Conservation (phyloP, 495 filamentous ascomycete genomes). For the Lasiosphaeria miniovina region DNA sequence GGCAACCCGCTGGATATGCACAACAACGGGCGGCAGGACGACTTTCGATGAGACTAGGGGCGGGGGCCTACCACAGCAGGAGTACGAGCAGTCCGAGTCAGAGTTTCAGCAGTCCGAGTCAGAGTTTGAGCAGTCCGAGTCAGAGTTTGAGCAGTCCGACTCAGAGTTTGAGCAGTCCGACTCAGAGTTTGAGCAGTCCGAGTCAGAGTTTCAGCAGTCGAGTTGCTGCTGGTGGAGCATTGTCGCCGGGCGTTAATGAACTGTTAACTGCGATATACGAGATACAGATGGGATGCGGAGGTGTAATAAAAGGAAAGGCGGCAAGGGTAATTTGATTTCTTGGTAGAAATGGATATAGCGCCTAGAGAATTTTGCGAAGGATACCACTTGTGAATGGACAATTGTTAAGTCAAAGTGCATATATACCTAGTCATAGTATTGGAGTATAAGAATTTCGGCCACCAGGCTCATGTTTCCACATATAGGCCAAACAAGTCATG, state of each 20-base stretch:
- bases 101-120: not conserved
- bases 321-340: not conserved
- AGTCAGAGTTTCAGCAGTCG: conserved; percentile 2
- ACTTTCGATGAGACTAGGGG: not conserved
- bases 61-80: not conserved
- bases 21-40: not conserved
- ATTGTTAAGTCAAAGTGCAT: not conserved
- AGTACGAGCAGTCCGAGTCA: conserved; percentile 9
- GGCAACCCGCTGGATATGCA: not conserved
- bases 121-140: conserved; percentile 7
- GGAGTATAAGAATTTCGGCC: not conserved
- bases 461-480: not conserved
- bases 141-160: no score
- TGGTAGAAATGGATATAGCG: not conserved
- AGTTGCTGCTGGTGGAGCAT: not conserved
- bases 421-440: not conserved
- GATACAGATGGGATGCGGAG: not conserved
- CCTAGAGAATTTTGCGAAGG: not conserved
- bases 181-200: conserved; percentile 5
- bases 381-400: not conserved
- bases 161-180: conserved; percentile 8
- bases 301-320: not conserved
- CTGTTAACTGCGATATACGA: not conserved
- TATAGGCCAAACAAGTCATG: not conserved
- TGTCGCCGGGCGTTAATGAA: not conserved